A percentile compares a stretch with the other conserved stretches of the same genome.
Evolutionary conservation across 352 stramenopile genomes (phyloP).

Genomic region (Pythium brachiatum): DNA sequence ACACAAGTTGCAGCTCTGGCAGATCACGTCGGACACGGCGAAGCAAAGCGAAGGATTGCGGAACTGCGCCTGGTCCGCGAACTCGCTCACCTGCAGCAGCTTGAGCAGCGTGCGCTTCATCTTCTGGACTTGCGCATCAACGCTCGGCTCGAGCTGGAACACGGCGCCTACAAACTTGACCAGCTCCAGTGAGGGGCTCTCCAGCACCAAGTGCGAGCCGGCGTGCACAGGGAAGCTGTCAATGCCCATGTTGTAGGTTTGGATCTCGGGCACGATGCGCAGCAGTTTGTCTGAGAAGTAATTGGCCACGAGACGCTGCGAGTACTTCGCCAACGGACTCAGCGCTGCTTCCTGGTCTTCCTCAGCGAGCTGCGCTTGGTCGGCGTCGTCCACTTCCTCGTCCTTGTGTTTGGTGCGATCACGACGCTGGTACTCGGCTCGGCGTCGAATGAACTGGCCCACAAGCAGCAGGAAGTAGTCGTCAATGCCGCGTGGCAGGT

Average conservation of each 20-base stretch:
- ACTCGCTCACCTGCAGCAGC: conserved; percentile 73
- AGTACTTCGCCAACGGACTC: conserved; percentile 64
- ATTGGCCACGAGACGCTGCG: conserved; percentile 59
- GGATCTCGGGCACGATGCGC: conserved; percentile 71
- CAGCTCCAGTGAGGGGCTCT: conserved; percentile 94
- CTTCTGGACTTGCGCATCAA: conserved; percentile 88
- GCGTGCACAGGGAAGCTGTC: conserved; percentile 82
- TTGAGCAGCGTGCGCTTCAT: conserved; percentile 91
- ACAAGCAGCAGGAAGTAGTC: conserved; percentile 90
- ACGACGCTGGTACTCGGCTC: conserved; percentile 55
- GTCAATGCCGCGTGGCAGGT: conserved; percentile 78
- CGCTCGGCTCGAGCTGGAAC: conserved; percentile 90
- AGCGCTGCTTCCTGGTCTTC: conserved; percentile 41
- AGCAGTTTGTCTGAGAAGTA: conserved; percentile 83
- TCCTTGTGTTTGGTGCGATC: conserved; percentile 27
- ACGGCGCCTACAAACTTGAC: conserved; percentile 95
- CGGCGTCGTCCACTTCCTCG: conserved; percentile 34
- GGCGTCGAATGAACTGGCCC: conserved; percentile 81
- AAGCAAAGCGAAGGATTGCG: conserved; percentile 94
- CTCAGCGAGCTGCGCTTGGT: conserved; percentile 23
- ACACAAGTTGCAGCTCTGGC: conserved; percentile 93
- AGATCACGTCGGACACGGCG: conserved; percentile 97
- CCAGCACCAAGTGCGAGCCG: conserved; percentile 78
- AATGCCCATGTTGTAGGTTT: conserved; percentile 59
- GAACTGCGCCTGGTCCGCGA: conserved; percentile 85